These are phyloP conservation scores for Glarea lozoyensis DNA, from an alignment of 495 filamentous ascomycete genomes.

Conservation along the genomic window DNA sequence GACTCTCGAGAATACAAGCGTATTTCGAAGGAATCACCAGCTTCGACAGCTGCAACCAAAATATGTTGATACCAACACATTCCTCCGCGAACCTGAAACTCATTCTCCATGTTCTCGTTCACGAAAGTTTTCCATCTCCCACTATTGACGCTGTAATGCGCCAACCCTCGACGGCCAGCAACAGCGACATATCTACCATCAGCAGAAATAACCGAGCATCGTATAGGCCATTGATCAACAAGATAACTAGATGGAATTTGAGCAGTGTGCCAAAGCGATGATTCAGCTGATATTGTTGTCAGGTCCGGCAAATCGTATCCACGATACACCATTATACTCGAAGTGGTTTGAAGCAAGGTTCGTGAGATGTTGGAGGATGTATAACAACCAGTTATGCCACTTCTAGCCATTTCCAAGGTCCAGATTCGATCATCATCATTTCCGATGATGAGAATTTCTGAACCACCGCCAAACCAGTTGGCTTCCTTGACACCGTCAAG, in stretches of 20 bases:
- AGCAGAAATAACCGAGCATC: slow-evolving; percentile 71
- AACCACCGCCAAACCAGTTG: slow-evolving; percentile 81
- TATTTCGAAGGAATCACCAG: slow-evolving; percentile 73
- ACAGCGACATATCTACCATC: slow-evolving; percentile 94
- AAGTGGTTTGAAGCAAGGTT: slow-evolving; percentile 78
- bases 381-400: slow-evolving; percentile 82
- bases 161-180: slow-evolving; percentile 83
- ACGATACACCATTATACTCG: slow-evolving; percentile 80
- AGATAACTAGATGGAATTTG: slow-evolving; percentile 81
- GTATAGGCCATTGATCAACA: slow-evolving; percentile 85
- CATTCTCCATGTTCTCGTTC: slow-evolving; percentile 71
- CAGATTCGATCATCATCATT: slow-evolving; percentile 69
- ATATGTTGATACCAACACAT: slow-evolving; percentile 99
- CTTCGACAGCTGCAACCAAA: slow-evolving; percentile 86
- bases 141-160: slow-evolving; percentile 92
- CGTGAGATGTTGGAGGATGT: slow-evolving; percentile 81
- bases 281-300: slow-evolving; percentile 85
- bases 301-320: slow-evolving; percentile 87
- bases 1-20: slow-evolving; percentile 87
- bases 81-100: slow-evolving; percentile 85
- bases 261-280: slow-evolving; percentile 85
- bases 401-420: slow-evolving; percentile 85
- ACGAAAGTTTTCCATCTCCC: slow-evolving; percentile 93
- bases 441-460: slow-evolving; percentile 68
- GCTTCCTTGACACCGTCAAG: slow-evolving; percentile 64